phyloP scores from a whole-genome alignment of 1,139 yeast genomes.

The Blastobotrys ciferrii region DNA sequence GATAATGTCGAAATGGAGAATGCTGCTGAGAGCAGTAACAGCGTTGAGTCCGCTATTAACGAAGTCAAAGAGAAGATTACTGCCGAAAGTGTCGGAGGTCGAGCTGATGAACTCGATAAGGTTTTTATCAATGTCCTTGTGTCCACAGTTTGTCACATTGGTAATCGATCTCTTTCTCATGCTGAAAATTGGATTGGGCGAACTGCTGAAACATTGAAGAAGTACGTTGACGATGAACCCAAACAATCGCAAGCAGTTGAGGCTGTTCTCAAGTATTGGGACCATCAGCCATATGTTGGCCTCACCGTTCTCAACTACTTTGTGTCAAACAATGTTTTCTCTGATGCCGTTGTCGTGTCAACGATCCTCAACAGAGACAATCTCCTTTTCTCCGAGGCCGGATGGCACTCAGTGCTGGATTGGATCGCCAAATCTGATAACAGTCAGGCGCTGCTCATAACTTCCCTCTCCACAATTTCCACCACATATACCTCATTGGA shows the following conservation, averaged over 20 bases:
- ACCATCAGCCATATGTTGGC: conserved; percentile 77
- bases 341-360: conserved; percentile 20
- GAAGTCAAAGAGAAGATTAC: conserved; percentile 36
- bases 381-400: conserved; percentile 13
- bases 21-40: neutral
- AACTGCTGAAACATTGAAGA: conserved; percentile 51
- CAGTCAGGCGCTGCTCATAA: neutral
- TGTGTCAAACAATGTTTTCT: conserved; percentile 42
- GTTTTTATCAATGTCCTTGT: conserved; percentile 59
- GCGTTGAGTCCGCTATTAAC: conserved; percentile 29
- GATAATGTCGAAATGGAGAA: conserved; percentile 32
- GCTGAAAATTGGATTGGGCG: conserved; percentile 68
- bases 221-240: conserved; percentile 38
- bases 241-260: conserved; percentile 33
- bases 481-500: neutral
- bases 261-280: conserved; percentile 76
- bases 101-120: conserved; percentile 43
- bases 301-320: conserved; percentile 66
- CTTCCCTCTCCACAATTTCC: neutral
- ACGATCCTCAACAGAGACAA: conserved; percentile 16
- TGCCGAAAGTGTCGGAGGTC: conserved; percentile 29
- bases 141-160: conserved; percentile 76
- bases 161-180: conserved; percentile 87
- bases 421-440: conserved; percentile 5
- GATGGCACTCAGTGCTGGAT: conserved; percentile 13